phyloP scores from a whole-genome alignment of 352 stramenopile species.

The Phytophthora meadii region DNA sequence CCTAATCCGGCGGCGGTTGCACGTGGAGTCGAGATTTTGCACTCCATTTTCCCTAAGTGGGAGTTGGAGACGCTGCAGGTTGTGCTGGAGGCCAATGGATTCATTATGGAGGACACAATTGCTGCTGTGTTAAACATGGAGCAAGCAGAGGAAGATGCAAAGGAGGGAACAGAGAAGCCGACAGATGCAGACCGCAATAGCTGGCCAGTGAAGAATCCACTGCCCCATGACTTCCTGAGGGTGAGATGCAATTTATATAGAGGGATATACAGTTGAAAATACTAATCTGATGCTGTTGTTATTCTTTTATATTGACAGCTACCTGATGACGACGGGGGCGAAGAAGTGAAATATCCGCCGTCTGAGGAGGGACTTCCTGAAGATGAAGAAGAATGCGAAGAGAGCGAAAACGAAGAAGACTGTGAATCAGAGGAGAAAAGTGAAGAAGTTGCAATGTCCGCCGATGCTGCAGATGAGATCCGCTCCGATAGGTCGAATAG shows the following conservation, averaged over 20 bases:
- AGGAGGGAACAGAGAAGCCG: conserved; percentile 1
- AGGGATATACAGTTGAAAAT: background rate
- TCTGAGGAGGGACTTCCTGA: conserved; percentile 38
- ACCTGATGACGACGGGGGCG: conserved; percentile 49
- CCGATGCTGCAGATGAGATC: conserved; percentile 39
- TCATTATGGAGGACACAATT: conserved; percentile 86
- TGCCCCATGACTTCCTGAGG: conserved; percentile 82
- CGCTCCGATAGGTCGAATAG: conserved; percentile 72
- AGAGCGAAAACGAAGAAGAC: conserved; percentile 62
- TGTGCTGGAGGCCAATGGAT: conserved; percentile 78
- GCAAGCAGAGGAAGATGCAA: conserved; percentile 40
- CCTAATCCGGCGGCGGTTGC: conserved; percentile 57
- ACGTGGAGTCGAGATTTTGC: conserved; percentile 73
- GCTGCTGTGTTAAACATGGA: conserved; percentile 83
- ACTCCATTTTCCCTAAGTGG: conserved; percentile 87
- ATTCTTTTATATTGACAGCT: conserved; percentile 37
- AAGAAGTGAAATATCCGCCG: conserved; percentile 15
- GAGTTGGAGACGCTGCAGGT: conserved; percentile 69
- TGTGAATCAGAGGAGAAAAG: conserved; percentile 58
- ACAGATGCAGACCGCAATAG: conserved; percentile 17
- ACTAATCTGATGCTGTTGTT: conserved; percentile 6
- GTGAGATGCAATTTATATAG: conserved; percentile 34
- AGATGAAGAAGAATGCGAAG: conserved; percentile 48
- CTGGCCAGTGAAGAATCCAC: conserved; percentile 71
- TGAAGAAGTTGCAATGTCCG: conserved; percentile 9